Evolutionary conservation across 768 basidiomycete species (phyloP).

Genomic region (Dentipellis fragilis): DNA sequence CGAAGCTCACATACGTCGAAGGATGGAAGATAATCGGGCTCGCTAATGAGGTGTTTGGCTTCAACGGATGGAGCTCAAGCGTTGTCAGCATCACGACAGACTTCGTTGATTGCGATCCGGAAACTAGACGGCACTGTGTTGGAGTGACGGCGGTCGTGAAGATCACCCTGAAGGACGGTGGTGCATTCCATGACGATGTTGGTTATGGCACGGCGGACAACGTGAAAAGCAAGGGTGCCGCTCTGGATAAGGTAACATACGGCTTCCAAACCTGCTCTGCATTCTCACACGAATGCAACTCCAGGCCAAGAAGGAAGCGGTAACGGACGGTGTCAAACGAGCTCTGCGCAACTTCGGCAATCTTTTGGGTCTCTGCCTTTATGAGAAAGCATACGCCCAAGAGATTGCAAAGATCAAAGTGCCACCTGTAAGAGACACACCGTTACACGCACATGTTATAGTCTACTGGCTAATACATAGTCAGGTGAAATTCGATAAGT

Average conservation of each 20-base stretch:
- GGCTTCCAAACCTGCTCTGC: neutral
- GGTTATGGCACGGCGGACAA: slow-evolving; percentile 89
- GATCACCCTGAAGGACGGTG: slow-evolving; percentile 82
- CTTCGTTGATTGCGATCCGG: slow-evolving; percentile 67
- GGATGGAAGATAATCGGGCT: slow-evolving; percentile 98
- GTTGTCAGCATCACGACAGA: slow-evolving; percentile 69
- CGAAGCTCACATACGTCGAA: slow-evolving; percentile 88
- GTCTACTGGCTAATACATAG: neutral
- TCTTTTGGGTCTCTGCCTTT: slow-evolving; percentile 92
- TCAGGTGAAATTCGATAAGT: slow-evolving; percentile 60
- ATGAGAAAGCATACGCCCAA: slow-evolving; percentile 83
- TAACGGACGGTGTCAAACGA: slow-evolving; percentile 91
- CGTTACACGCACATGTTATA: neutral
- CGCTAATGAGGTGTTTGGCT: slow-evolving; percentile 97
- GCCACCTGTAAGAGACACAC: slow-evolving; percentile 49
- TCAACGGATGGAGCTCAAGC: slow-evolving; percentile 89
- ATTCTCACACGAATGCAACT: neutral
- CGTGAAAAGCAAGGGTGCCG: slow-evolving; percentile 71
- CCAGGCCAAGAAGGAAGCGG: slow-evolving; percentile 97
- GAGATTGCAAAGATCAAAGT: slow-evolving; percentile 86
- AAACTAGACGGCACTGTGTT: slow-evolving; percentile 53
- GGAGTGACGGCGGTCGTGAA: slow-evolving; percentile 81
- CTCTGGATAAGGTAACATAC: slow-evolving; percentile 74
- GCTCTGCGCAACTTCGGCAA: slow-evolving; percentile 90
- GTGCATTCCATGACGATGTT: slow-evolving; percentile 80